Conservation (phyloP, 1,284 basidiomycete genomes). For the Sphaerobolus stellatus region DNA sequence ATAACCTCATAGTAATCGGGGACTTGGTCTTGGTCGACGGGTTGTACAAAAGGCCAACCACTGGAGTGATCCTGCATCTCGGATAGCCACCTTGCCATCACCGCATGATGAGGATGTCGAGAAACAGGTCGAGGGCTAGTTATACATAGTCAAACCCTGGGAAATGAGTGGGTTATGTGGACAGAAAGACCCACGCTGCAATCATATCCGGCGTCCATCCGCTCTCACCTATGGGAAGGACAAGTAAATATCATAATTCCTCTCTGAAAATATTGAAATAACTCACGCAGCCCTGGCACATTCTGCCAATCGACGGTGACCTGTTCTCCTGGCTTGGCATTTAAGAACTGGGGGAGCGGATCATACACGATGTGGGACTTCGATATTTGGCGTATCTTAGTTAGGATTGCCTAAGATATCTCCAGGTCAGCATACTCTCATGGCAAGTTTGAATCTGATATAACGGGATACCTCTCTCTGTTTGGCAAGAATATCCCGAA, state of each 20-base stretch:
- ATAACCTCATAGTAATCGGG: constrained; percentile 91
- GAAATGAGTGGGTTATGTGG: constrained; percentile 26
- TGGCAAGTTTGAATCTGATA: neutral
- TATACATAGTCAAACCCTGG: constrained; percentile 36
- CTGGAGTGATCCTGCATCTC: constrained; percentile 81
- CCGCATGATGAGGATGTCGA: constrained; percentile 56
- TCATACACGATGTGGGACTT: constrained; percentile 84
- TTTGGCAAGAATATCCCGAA: constrained; percentile 71
- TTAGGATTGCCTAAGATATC: constrained; percentile 61
- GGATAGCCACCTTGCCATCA: constrained; percentile 82
- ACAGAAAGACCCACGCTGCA: constrained; percentile 54
- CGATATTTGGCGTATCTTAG: constrained; percentile 88
- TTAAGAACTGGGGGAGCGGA: constrained; percentile 79
- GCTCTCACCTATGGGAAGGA: constrained; percentile 64
- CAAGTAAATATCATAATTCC: constrained; percentile 8
- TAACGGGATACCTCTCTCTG: constrained; percentile 69
- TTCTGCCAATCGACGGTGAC: constrained; percentile 64
- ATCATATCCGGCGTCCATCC: constrained; percentile 93
- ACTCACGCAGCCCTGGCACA: constrained; percentile 82
- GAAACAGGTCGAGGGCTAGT: constrained; percentile 20
- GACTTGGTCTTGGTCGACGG: constrained; percentile 85
- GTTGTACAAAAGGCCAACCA: constrained; percentile 85
- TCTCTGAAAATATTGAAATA: constrained; percentile 12
- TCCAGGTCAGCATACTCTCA: neutral
- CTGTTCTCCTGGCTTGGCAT: constrained; percentile 44